Percentiles rank a stretch among this genome's conserved stretches.
Conservation (phyloP, 176 grass and related monocot genomes). For the Dendrocalamus sinicus region DNA sequence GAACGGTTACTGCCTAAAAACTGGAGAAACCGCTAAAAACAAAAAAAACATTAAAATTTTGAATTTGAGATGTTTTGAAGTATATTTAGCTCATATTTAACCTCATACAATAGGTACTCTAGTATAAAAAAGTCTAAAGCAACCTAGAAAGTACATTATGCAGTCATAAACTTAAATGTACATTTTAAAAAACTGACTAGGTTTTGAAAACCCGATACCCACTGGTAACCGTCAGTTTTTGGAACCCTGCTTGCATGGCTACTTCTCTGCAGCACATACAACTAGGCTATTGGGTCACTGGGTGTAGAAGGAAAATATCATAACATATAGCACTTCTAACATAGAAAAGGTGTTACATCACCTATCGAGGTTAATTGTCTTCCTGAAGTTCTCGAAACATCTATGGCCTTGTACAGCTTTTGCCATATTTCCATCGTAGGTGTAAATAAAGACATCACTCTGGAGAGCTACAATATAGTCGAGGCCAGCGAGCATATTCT, state of each 20-base stretch:
- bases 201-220: too few species aligned
- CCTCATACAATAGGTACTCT: too few species aligned
- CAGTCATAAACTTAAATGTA: too few species aligned
- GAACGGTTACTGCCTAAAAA: too few species aligned
- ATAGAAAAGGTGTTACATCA: slow-evolving; percentile 58
- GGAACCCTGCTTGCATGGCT: background rate
- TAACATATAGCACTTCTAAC: background rate
- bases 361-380: slow-evolving; percentile 93
- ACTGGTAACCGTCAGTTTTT: too few species aligned
- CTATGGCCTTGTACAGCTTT: slow-evolving; percentile 95
- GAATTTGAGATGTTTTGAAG: too few species aligned
- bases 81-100: too few species aligned
- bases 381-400: slow-evolving; percentile 90
- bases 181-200: too few species aligned
- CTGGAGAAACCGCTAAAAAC: too few species aligned
- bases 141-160: too few species aligned
- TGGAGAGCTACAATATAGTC: slow-evolving; percentile 86
- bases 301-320: background rate
- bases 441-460: slow-evolving; percentile 95
- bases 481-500: slow-evolving; percentile 98
- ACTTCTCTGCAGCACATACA: background rate
- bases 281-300: background rate
- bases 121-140: too few species aligned
- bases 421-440: slow-evolving; percentile 98
- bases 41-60: too few species aligned